Evolutionary conservation across 2,329 filamentous ascomycete species (phyloP).

Genomic region (Pleomassaria siparia): DNA sequence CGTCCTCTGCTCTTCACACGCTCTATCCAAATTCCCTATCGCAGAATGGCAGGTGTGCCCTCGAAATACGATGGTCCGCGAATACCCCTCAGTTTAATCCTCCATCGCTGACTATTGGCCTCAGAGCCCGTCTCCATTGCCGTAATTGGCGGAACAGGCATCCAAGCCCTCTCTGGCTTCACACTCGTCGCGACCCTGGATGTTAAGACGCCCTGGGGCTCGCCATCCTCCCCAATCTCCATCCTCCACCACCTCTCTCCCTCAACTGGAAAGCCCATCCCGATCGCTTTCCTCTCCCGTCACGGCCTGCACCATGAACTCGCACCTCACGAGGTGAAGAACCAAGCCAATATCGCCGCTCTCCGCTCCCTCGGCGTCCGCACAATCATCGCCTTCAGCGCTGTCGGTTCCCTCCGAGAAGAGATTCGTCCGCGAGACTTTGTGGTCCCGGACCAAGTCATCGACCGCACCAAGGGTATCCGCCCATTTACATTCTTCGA

Average conservation of each 20-base stretch:
- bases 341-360: conserved; percentile 97
- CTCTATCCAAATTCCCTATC: conserved; percentile 9
- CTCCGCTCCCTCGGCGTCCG: conserved; percentile 86
- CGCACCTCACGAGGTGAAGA: conserved; percentile 92
- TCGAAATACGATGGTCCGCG: conserved; percentile 27
- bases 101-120: conserved; percentile 13
- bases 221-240: conserved; percentile 73
- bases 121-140: conserved; percentile 53
- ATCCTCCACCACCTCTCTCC: conserved; percentile 85
- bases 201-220: conserved; percentile 84
- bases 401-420: conserved; percentile 89
- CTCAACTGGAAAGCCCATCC: conserved; percentile 61
- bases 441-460: conserved; percentile 92
- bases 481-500: conserved; percentile 96
- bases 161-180: conserved; percentile 84
- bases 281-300: conserved; percentile 88
- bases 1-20: not conserved
- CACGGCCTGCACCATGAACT: conserved; percentile 88
- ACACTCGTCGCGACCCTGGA: conserved; percentile 78
- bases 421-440: conserved; percentile 95
- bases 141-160: conserved; percentile 74
- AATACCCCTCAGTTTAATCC: conserved; percentile 10
- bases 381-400: conserved; percentile 90
- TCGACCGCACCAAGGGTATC: conserved; percentile 94
- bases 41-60: conserved; percentile 38